Conservation (phyloP, 768 basidiomycete genomes). For the Agaricus bisporus region DNA sequence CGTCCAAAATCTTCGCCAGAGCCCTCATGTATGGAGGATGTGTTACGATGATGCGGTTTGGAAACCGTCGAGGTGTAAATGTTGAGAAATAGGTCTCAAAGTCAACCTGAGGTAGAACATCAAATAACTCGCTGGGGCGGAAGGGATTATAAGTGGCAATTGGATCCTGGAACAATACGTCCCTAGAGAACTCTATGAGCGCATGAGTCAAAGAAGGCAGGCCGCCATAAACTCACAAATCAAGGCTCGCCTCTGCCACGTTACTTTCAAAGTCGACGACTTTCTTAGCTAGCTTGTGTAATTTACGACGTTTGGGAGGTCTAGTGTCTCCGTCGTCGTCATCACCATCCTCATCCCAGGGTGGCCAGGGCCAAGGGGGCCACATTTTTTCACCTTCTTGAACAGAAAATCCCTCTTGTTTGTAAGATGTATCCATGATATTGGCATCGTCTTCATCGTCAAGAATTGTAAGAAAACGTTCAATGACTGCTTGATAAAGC, state of each 20-base stretch:
- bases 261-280: slow-evolving; percentile 76
- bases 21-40: slow-evolving; percentile 71
- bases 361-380: slow-evolving; percentile 86
- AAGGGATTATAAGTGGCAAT: slow-evolving; percentile 85
- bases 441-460: slow-evolving; percentile 40
- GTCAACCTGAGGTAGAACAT: slow-evolving; percentile 66
- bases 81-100: slow-evolving; percentile 84
- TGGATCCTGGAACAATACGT: slow-evolving; percentile 72
- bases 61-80: slow-evolving; percentile 74
- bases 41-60: slow-evolving; percentile 72
- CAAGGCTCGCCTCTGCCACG: slow-evolving; percentile 74
- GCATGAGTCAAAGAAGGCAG: background rate
- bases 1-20: slow-evolving; percentile 61
- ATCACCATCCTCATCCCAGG: slow-evolving; percentile 69
- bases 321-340: slow-evolving; percentile 37
- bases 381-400: slow-evolving; percentile 37
- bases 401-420: slow-evolving; percentile 10
- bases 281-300: slow-evolving; percentile 57
- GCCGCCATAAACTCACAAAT: slow-evolving; percentile 45
- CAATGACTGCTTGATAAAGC: slow-evolving; percentile 65
- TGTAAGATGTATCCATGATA: slow-evolving; percentile 14
- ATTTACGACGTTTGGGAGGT: slow-evolving; percentile 42
- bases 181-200: slow-evolving; percentile 30
- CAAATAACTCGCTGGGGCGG: slow-evolving; percentile 61
- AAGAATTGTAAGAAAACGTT: slow-evolving; percentile 57